phyloP scores from a whole-genome alignment of 257 asterid species.

The Fraxinus quadrangulata region DNA sequence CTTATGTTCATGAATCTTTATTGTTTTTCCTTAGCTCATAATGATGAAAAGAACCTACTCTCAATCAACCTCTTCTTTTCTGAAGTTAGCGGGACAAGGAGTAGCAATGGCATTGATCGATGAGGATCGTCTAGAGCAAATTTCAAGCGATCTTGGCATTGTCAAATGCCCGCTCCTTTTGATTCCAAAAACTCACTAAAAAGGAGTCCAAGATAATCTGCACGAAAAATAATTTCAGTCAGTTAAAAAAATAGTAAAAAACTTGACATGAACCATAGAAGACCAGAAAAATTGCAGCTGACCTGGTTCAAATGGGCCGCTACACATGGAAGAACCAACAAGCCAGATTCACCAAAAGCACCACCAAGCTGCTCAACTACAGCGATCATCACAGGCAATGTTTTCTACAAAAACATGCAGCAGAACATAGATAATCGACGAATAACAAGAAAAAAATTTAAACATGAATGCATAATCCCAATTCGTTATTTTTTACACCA shows the following conservation, averaged over 20 bases:
- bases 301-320: constrained; percentile 98
- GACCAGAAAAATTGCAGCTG: constrained; percentile 6
- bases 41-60: not conserved
- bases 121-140: not conserved
- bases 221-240: constrained; percentile 20
- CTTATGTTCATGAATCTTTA: not conserved
- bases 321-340: constrained; percentile 89
- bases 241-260: constrained; percentile 10
- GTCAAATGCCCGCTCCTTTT: constrained; percentile 32
- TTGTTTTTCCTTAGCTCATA: not conserved
- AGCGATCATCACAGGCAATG: constrained; percentile 95
- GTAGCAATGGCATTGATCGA: not conserved
- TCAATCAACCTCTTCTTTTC: not conserved
- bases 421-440: not conserved
- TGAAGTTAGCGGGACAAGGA: not conserved
- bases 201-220: constrained; percentile 87
- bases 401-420: constrained; percentile 56
- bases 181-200: constrained; percentile 66
- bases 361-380: constrained; percentile 98
- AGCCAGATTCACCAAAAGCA: constrained; percentile 86
- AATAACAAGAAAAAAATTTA: not conserved
- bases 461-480: not conserved
- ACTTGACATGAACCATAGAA: not conserved
- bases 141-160: constrained; percentile 46
- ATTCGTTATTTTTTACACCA: not conserved